Evolutionary conservation across 352 stramenopile genomes (phyloP).

Genomic region (Pythium aquatile): DNA sequence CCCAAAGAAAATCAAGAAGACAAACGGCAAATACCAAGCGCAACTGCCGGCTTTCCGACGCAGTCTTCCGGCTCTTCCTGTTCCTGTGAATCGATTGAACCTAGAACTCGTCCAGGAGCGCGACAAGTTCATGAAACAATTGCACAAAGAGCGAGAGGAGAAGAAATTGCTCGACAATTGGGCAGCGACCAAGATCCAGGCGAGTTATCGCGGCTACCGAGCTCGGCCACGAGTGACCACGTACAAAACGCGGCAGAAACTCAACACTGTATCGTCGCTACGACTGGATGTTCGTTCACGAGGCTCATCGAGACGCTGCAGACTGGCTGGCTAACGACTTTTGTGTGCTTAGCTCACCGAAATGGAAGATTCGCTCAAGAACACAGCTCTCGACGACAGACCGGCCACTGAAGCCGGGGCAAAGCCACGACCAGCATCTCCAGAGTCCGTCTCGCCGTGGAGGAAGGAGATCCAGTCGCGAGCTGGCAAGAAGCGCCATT

Average conservation of each 20-base stretch:
- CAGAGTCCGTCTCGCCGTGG: conserved; percentile 32
- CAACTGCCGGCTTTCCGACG: conserved; percentile 50
- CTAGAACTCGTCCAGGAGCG: conserved; percentile 45
- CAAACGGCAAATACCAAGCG: conserved; percentile 42
- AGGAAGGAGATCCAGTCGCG: conserved; percentile 45
- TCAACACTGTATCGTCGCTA: conserved; percentile 39
- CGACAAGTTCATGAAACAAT: conserved; percentile 60
- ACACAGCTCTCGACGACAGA: not conserved
- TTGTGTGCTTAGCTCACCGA: conserved; percentile 39
- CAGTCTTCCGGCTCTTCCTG: conserved; percentile 48
- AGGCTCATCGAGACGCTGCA: not conserved
- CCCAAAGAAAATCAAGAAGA: conserved; percentile 33
- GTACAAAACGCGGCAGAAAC: conserved; percentile 44
- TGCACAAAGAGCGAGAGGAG: conserved; percentile 46
- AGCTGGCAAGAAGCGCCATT: conserved; percentile 41
- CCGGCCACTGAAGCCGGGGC: not conserved
- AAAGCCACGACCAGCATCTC: not conserved
- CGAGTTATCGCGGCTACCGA: conserved; percentile 52
- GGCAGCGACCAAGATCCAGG: conserved; percentile 67
- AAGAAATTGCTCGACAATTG: conserved; percentile 51
- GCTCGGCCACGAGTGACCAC: conserved; percentile 38
- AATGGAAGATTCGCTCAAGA: conserved; percentile 43
- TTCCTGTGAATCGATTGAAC: conserved; percentile 49
- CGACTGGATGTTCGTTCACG: conserved; percentile 32
- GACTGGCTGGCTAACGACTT: too few relatives aligned